phyloP scores from a whole-genome alignment of 306 rosid species.

The Acacia confusa region DNA sequence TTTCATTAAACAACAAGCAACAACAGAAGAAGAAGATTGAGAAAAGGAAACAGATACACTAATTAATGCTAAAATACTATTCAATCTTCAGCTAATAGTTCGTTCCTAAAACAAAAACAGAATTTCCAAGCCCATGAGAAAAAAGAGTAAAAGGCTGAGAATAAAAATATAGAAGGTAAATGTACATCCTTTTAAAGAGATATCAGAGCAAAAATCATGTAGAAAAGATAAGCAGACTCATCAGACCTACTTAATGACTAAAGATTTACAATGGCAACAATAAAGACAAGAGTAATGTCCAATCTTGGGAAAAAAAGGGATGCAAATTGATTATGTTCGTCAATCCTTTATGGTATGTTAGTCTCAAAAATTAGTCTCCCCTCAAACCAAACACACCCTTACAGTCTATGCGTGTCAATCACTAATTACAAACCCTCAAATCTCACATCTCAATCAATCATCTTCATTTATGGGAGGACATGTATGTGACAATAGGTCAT shows the following conservation, averaged over 20 bases:
- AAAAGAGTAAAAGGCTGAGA: not conserved
- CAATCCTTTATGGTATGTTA: too few species aligned
- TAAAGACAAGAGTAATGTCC: not conserved
- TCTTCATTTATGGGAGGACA: not conserved
- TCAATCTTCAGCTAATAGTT: not conserved
- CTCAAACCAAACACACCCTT: too few species aligned
- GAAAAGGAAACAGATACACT: slow-evolving; percentile 1
- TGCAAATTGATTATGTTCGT: not conserved
- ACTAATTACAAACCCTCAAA: slow-evolving; percentile 1
- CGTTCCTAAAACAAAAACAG: not conserved
- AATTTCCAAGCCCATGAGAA: not conserved
- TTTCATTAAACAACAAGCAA: slow-evolving; percentile 21
- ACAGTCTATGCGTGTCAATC: not conserved
- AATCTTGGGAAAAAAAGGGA: not conserved
- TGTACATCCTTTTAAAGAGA: not conserved
- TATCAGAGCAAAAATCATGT: not conserved
- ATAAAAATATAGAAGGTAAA: not conserved
- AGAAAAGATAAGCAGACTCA: not conserved
- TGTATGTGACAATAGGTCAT: not conserved
- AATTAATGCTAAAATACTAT: not conserved
- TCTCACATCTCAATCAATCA: not conserved
- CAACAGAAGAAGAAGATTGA: not conserved
- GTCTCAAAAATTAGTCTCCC: too few species aligned
- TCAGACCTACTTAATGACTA: not conserved
- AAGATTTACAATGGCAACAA: not conserved